Evolutionary conservation across 2,329 filamentous ascomycete species (phyloP).

Genomic region (Pleurostoma richardsiae): DNA sequence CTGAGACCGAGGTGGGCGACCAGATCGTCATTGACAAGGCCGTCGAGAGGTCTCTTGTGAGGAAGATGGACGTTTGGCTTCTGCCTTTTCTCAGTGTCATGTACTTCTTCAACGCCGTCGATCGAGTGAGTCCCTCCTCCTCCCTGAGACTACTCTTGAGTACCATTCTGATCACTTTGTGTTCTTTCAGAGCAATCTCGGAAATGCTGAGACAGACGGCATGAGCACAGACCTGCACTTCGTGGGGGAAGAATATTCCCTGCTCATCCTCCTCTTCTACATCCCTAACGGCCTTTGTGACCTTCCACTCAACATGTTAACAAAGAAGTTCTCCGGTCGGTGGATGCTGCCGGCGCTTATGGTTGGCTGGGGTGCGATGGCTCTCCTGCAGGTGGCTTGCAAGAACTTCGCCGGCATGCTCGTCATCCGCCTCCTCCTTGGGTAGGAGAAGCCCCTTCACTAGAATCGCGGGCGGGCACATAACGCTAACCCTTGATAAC

Average conservation of each 20-base stretch:
- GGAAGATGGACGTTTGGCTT: slow-evolving; percentile 35
- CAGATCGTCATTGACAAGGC: neutral
- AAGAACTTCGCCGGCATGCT: slow-evolving; percentile 42
- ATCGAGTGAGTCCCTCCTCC: slow-evolving; percentile 2
- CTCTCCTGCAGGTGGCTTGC: slow-evolving; percentile 41
- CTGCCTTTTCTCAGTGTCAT: slow-evolving; percentile 35
- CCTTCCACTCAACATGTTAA: slow-evolving; percentile 41
- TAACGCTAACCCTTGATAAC: no score
- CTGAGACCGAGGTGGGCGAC: neutral
- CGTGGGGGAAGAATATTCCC: slow-evolving; percentile 33
- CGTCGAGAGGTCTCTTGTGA: slow-evolving; percentile 1
- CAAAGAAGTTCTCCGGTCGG: slow-evolving; percentile 33
- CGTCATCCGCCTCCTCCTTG: slow-evolving; percentile 41
- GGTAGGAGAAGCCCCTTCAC: slow-evolving; percentile 15
- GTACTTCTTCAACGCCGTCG: slow-evolving; percentile 15
- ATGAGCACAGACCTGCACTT: slow-evolving; percentile 28
- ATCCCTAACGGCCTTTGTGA: slow-evolving; percentile 44
- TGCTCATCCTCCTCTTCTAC: slow-evolving; percentile 44
- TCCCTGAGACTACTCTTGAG: neutral
- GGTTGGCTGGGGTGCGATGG: slow-evolving; percentile 41
- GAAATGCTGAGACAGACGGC: slow-evolving; percentile 45
- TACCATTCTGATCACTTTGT: slow-evolving; percentile 15
- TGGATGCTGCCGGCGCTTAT: slow-evolving; percentile 31
- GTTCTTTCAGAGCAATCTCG: slow-evolving; percentile 28
- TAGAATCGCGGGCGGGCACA: no score